These are phyloP conservation scores for Skeletonema marinoi DNA, from an alignment of 108 stramenopile genomes.

Conservation along the genomic window DNA sequence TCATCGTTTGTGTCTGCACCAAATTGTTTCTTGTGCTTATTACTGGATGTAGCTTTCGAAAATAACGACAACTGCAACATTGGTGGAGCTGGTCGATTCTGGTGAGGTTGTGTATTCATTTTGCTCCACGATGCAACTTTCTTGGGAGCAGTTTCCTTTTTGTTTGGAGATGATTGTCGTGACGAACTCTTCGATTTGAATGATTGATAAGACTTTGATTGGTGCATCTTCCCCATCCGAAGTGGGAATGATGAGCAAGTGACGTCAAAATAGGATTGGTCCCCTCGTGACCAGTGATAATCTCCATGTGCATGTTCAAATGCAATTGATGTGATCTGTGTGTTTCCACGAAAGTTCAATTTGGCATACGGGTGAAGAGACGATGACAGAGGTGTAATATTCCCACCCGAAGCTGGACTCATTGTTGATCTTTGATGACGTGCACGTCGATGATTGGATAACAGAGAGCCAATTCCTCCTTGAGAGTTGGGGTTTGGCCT, in stretches of 20 bases:
- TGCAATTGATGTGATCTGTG: slow-evolving; percentile 68
- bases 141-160: background rate
- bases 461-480: slow-evolving; percentile 28
- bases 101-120: slow-evolving; percentile 37
- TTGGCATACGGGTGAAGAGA: slow-evolving; percentile 56
- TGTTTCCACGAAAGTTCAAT: slow-evolving; percentile 56
- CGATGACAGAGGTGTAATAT: slow-evolving; percentile 5
- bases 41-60: slow-evolving; percentile 23
- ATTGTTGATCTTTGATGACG: slow-evolving; percentile 27
- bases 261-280: slow-evolving; percentile 86
- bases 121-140: background rate
- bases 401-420: slow-evolving; percentile 37
- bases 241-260: slow-evolving; percentile 43
- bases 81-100: slow-evolving; percentile 56
- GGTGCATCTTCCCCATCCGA: slow-evolving; percentile 4
- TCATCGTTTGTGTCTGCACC: slow-evolving; percentile 12
- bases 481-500: slow-evolving; percentile 36
- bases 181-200: background rate
- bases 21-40: slow-evolving; percentile 3
- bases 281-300: slow-evolving; percentile 70
- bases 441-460: slow-evolving; percentile 36
- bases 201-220: background rate
- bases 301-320: slow-evolving; percentile 49
- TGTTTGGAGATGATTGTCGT: background rate
- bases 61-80: slow-evolving; percentile 39